Evolutionary conservation across 805 yeast genomes (phyloP).

Genomic region (Candida parachauliodes): DNA sequence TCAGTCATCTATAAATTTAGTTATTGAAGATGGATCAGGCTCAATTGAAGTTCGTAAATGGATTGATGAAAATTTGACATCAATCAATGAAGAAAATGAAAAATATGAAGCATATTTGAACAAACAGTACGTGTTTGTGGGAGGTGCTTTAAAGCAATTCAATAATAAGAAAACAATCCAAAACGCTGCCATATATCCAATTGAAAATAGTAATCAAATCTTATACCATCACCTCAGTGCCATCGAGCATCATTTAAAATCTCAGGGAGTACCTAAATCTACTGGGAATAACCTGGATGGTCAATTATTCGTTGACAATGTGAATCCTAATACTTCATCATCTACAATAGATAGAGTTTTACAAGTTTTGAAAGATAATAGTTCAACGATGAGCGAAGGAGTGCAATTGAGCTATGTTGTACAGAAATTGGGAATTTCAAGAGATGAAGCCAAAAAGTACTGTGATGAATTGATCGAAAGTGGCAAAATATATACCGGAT

Average conservation of each 20-base stretch:
- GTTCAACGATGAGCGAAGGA: slow-evolving; percentile 66
- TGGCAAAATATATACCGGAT: slow-evolving; percentile 67
- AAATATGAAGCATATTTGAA: slow-evolving; percentile 40
- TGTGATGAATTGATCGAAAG: slow-evolving; percentile 59
- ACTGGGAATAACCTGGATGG: slow-evolving; percentile 14
- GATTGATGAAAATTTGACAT: slow-evolving; percentile 36
- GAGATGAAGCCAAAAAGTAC: slow-evolving; percentile 45
- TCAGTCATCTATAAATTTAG: slow-evolving; percentile 51
- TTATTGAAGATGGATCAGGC: slow-evolving; percentile 77
- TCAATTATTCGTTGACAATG: slow-evolving; percentile 27
- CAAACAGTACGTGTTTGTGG: slow-evolving; percentile 53
- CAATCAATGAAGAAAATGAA: slow-evolving; percentile 26
- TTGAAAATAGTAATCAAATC: slow-evolving; percentile 65
- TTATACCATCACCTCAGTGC: slow-evolving; percentile 66
- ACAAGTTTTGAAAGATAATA: slow-evolving; percentile 45
- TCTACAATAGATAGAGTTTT: slow-evolving; percentile 42
- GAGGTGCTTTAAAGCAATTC: slow-evolving; percentile 50
- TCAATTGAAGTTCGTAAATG: slow-evolving; percentile 62
- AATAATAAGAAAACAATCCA: slow-evolving; percentile 62
- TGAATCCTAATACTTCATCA: slow-evolving; percentile 19
- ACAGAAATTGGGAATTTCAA: slow-evolving; percentile 49
- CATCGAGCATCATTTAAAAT: slow-evolving; percentile 51
- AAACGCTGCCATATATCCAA: slow-evolving; percentile 54
- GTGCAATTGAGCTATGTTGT: slow-evolving; percentile 65
- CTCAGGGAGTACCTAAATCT: slow-evolving; percentile 44